A percentile compares a stretch with the other conserved stretches of the same genome.
Evolutionary conservation across 768 basidiomycete genomes (phyloP).

Genomic region (Kwoniella shandongensis): DNA sequence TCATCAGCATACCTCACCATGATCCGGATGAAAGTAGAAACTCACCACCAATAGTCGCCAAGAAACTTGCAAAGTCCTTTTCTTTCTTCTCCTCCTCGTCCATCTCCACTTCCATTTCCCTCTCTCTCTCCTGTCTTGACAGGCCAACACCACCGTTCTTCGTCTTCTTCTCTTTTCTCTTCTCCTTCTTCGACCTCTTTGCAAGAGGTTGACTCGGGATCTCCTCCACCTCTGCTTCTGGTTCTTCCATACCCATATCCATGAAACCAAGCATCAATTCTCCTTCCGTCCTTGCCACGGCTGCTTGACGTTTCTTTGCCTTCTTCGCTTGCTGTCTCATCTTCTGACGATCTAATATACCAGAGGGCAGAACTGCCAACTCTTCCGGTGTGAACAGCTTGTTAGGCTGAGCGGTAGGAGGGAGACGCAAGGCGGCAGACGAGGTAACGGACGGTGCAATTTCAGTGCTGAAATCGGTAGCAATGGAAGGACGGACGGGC

Average conservation of each 20-base stretch:
- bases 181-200: conserved; percentile 55
- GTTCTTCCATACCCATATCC: conserved; percentile 55
- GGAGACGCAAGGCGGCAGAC: background rate
- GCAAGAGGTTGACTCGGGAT: background rate
- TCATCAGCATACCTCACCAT: background rate
- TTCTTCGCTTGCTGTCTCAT: conserved; percentile 50
- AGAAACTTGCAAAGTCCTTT: conserved; percentile 46
- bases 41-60: conserved; percentile 47
- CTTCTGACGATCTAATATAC: conserved; percentile 43
- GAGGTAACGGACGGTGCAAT: background rate
- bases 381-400: conserved; percentile 50
- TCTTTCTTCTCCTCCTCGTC: conserved; percentile 48
- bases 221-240: conserved; percentile 53
- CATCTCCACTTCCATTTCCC: conserved; percentile 56
- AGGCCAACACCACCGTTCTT: conserved; percentile 15
- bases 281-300: conserved; percentile 31
- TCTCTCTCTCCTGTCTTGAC: conserved; percentile 8
- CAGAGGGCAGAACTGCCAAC: conserved; percentile 41
- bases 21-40: background rate
- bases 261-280: conserved; percentile 43
- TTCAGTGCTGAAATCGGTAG: background rate
- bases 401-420: background rate
- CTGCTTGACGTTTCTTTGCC: conserved; percentile 40
- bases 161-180: conserved; percentile 43
- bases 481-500: background rate